phyloP scores from a whole-genome alignment of 139 green algal genomes.

The Micromonas commoda region DNA sequence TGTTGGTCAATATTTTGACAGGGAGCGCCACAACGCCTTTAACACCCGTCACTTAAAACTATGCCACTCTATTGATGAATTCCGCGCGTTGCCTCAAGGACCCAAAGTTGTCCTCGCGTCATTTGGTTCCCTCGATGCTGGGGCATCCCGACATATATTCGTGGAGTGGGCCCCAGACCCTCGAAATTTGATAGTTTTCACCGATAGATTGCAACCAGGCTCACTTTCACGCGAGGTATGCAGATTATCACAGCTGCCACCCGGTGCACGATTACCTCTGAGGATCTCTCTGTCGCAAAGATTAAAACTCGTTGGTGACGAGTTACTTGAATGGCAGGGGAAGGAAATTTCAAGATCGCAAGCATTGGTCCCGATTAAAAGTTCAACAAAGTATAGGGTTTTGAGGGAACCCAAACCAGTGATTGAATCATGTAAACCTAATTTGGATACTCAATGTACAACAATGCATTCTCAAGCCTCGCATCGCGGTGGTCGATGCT shows the following conservation, averaged over 20 bases:
- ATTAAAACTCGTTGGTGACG: slow-evolving; percentile 67
- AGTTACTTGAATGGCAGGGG: slow-evolving; percentile 57
- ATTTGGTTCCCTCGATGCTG: slow-evolving; percentile 54
- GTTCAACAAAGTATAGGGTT: neutral
- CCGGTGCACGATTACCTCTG: slow-evolving; percentile 37
- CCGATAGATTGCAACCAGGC: slow-evolving; percentile 39
- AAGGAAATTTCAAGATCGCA: neutral
- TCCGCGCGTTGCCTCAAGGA: slow-evolving; percentile 33
- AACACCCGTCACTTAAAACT: slow-evolving; percentile 31
- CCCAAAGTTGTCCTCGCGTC: slow-evolving; percentile 80
- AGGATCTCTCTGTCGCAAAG: slow-evolving; percentile 41
- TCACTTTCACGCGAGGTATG: slow-evolving; percentile 17
- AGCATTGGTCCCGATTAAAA: neutral
- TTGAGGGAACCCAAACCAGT: neutral
- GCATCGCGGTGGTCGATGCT: neutral
- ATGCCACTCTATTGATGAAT: slow-evolving; percentile 41
- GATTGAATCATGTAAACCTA: too few species aligned
- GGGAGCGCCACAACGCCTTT: slow-evolving; percentile 47
- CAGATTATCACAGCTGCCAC: neutral
- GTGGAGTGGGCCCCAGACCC: slow-evolving; percentile 66
- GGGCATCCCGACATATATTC: slow-evolving; percentile 63
- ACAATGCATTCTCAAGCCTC: neutral
- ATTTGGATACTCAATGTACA: too few species aligned
- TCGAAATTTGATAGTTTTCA: slow-evolving; percentile 72
- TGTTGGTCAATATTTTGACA: slow-evolving; percentile 51